Conservation (phyloP, 2,329 filamentous ascomycete genomes). For the Arthrobotrys entomopaga region DNA sequence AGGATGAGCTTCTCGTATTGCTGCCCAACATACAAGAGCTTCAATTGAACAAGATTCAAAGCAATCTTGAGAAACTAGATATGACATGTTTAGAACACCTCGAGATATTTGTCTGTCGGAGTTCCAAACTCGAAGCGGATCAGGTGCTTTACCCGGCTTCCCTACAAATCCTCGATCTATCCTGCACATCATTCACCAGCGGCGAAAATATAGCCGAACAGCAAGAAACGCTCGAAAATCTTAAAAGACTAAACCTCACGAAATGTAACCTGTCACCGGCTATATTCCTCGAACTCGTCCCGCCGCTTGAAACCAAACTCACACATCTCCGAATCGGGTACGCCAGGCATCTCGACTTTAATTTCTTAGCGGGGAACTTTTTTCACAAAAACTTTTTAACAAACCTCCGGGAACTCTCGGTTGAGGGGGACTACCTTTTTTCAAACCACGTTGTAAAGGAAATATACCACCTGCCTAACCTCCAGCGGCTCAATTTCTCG, state of each 20-base stretch:
- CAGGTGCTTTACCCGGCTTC: slow-evolving; percentile 22
- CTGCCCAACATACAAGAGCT: slow-evolving; percentile 34
- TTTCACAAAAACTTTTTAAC: slow-evolving; percentile 4
- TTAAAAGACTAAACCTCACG: slow-evolving; percentile 40
- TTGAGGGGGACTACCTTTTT: slow-evolving; percentile 47
- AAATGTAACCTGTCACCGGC: slow-evolving; percentile 12
- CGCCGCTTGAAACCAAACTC: slow-evolving; percentile 25
- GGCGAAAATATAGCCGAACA: slow-evolving; percentile 13
- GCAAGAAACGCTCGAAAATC: slow-evolving; percentile 30
- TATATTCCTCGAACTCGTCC: slow-evolving; percentile 22
- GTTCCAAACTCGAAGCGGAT: slow-evolving; percentile 1
- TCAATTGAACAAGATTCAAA: slow-evolving; percentile 28
- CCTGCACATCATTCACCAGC: slow-evolving; percentile 10
- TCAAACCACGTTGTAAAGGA: slow-evolving; percentile 15
- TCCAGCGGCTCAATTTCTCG: slow-evolving; percentile 31
- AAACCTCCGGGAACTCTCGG: slow-evolving; percentile 28
- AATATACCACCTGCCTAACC: slow-evolving; percentile 18
- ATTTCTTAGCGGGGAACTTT: slow-evolving; percentile 18
- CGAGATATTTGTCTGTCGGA: slow-evolving; percentile 34
- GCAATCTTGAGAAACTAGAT: slow-evolving; percentile 10
- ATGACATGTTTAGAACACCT: slow-evolving; percentile 20
- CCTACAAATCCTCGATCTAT: slow-evolving; percentile 26
- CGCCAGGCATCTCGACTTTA: slow-evolving; percentile 30
- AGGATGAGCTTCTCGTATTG: slow-evolving; percentile 22
- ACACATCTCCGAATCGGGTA: slow-evolving; percentile 42